Base-by-base conservation (phyloP, 1,284 basidiomycete species). In the Trichosporon coremiiforme region DNA sequence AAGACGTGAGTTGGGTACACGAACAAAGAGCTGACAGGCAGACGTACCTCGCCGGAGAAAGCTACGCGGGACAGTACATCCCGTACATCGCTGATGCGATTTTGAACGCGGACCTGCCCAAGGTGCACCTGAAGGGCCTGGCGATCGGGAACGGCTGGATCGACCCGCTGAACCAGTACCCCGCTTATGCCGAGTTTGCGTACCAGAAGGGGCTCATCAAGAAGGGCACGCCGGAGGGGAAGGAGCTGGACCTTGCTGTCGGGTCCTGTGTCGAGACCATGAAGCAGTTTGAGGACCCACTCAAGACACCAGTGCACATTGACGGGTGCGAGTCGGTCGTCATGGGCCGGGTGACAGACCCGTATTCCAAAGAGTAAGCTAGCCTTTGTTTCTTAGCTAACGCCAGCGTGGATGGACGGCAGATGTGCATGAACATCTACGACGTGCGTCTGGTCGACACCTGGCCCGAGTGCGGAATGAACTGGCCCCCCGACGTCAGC, bases 91-190 rank as follows among this genome's bases (percentile, higher is more conserved):
- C 94, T 75, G 87, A 94, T 74, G 90, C 89, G 9, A 85, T 98
- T 64, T 85, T 96, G 38, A 86, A 88, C 69, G 91, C 93, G 1
- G 63, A 84, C 88, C 66, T 73, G 88, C 38, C 89, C 86, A 2
- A 80, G 79, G 66, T 82, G 68, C 78, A 81, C 7, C 85, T 99
- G 17, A 88, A 88, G 66, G 97, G 96, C 3, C 84, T 90, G 36
- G 92, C 95, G 0, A 98, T 99, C 69, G 96, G 96, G 9, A 99
- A 99, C 82, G 96, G 95, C 2, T 98, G 95, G 94, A 95, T 98
- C 68, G 95, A 98, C 81, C 91, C 91, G 0, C 87, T 88, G 66
- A 85, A 87, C 70, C 97, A 99, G 84, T 98, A 97, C 81, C 90
- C 93, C 7, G 88, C 94, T 10, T 98, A 94, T 80, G 85, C 95